phyloP scores from a whole-genome alignment of 352 stramenopile species.

The Pythium inflatum region DNA sequence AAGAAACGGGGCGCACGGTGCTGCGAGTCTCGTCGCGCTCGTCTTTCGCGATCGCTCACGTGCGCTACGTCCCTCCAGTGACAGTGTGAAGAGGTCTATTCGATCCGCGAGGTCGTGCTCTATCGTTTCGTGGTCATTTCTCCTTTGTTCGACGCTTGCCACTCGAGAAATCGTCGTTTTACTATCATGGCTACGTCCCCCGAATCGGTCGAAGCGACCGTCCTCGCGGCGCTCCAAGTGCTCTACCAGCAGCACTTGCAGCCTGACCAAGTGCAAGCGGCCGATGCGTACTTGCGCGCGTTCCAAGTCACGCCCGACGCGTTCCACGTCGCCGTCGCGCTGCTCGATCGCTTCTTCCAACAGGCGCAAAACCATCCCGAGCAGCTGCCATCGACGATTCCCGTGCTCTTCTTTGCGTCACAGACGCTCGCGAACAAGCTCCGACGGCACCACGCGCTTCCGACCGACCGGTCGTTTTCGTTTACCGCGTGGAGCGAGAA shows the following conservation, averaged over 20 bases:
- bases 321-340: conserved; percentile 64
- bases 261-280: conserved; percentile 57
- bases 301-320: conserved; percentile 83
- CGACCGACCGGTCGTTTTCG: conserved; percentile 30
- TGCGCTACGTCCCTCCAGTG: not conserved
- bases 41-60: not conserved
- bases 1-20: not conserved
- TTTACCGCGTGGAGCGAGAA: conserved; percentile 49
- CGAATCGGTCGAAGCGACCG: conserved; percentile 41
- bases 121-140: conserved; percentile 6
- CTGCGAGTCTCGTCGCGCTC: too few species aligned
- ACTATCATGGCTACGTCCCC: conserved; percentile 6
- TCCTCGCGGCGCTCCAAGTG: conserved; percentile 61
- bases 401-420: conserved; percentile 76
- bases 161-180: conserved; percentile 4
- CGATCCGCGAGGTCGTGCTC: not conserved
- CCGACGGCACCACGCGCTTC: conserved; percentile 57
- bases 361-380: conserved; percentile 27
- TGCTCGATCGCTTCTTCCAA: conserved; percentile 65
- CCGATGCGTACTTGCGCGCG: conserved; percentile 74
- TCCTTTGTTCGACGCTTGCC: not conserved
- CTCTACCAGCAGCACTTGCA: conserved; percentile 67
- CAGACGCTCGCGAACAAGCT: conserved; percentile 87
- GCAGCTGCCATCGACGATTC: conserved; percentile 32
- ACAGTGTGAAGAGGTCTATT: not conserved